Percentiles rank a stretch among this genome's conserved stretches.
phyloP scores from a whole-genome alignment of 1,284 basidiomycete species.

The Ustilago nuda region DNA sequence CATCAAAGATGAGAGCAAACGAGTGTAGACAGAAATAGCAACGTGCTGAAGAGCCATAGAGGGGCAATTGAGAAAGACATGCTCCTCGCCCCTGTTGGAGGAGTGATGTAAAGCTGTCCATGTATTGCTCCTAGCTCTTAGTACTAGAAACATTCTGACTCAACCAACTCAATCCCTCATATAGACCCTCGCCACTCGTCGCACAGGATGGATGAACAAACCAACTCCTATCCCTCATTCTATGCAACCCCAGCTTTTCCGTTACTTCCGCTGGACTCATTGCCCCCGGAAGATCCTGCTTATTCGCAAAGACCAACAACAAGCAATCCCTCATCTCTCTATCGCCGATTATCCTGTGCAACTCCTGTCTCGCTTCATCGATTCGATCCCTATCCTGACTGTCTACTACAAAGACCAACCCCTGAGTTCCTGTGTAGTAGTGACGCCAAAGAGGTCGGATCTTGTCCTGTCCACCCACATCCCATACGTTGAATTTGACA shows the following conservation, averaged over 20 bases:
- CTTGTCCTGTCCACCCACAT: conserved; percentile 72
- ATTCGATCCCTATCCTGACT: conserved; percentile 89
- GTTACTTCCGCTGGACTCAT: conserved; percentile 99
- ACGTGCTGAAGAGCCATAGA: too few relatives aligned
- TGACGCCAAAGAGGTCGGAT: conserved; percentile 82
- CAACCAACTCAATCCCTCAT: conserved; percentile 67
- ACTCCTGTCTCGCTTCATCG: conserved; percentile 94
- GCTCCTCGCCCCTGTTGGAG: too few relatives aligned
- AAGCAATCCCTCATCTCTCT: conserved; percentile 98
- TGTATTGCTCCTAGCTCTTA: conserved; percentile 23
- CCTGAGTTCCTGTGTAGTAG: conserved; percentile 81
- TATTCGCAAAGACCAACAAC: conserved; percentile 97
- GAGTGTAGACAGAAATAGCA: background rate
- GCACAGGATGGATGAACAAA: conserved; percentile 84
- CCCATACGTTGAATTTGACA: conserved; percentile 70
- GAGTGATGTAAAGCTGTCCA: background rate
- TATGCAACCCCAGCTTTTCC: conserved; percentile 92
- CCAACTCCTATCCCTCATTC: conserved; percentile 97
- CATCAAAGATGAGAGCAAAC: background rate
- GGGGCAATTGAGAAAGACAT: too few relatives aligned
- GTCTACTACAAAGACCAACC: conserved; percentile 77
- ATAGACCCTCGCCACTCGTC: conserved; percentile 64
- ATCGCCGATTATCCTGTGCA: conserved; percentile 96
- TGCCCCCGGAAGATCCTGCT: conserved; percentile 97
- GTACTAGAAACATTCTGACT: conserved; percentile 55